Evolutionary conservation across 176 grass and related monocot genomes (phyloP).

Genomic region (Eleusine coracana): DNA sequence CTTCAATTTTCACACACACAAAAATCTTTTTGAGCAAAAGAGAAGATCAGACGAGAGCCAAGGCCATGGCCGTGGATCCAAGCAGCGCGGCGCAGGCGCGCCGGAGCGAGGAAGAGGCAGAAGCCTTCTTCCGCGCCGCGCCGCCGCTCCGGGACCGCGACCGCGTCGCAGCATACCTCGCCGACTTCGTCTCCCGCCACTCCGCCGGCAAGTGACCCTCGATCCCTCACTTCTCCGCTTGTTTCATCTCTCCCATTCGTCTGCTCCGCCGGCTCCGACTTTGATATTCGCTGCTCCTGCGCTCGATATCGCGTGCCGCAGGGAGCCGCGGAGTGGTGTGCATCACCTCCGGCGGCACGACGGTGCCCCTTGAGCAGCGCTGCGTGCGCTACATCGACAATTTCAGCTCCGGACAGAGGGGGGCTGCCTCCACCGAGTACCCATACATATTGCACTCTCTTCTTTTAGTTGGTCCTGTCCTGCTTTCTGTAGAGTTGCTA

Average conservation of each 20-base stretch:
- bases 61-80: conserved; percentile 34
- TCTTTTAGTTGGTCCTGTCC: background rate
- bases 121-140: conserved; percentile 50
- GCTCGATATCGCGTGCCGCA: conserved; percentile 8
- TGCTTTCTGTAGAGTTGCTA: background rate
- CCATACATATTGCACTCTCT: background rate
- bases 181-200: conserved; percentile 46
- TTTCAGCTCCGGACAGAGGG: conserved; percentile 83
- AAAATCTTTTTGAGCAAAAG: background rate
- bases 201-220: conserved; percentile 21
- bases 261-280: background rate
- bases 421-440: conserved; percentile 82
- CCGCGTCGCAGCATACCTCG: conserved; percentile 18
- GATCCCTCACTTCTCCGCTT: background rate
- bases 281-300: background rate
- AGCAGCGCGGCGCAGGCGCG: conserved; percentile 7
- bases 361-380: conserved; percentile 87
- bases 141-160: conserved; percentile 44
- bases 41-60: background rate
- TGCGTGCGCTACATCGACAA: conserved; percentile 95
- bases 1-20: background rate
- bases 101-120: conserved; percentile 25
- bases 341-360: conserved; percentile 89
- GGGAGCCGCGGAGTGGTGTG: conserved; percentile 56
- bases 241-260: background rate